Percentiles rank a stretch among this genome's conserved stretches.
Evolutionary conservation across 768 basidiomycete genomes (phyloP).

Genomic region (Goffeauzyma gilvescens): DNA sequence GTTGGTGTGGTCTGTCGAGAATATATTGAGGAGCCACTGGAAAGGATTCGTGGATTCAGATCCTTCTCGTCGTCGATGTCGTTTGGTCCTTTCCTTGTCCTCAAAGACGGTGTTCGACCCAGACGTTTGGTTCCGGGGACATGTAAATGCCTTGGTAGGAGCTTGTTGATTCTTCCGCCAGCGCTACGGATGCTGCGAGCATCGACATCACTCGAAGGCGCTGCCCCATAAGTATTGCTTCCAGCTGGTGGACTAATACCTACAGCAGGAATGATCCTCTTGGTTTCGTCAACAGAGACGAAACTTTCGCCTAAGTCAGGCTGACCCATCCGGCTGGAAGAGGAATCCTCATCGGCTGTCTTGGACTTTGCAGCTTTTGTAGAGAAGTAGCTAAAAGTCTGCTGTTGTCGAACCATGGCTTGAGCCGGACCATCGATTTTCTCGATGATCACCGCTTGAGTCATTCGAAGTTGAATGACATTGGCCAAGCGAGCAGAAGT

Average conservation of each 20-base stretch:
- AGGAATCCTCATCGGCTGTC: slow-evolving; percentile 11
- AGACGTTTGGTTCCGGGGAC: slow-evolving; percentile 11
- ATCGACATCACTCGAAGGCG: no score
- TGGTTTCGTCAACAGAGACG: slow-evolving; percentile 12
- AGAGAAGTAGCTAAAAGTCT: slow-evolving; percentile 71
- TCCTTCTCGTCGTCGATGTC: no score
- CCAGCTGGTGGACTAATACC: no score
- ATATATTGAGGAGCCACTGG: slow-evolving; percentile 59
- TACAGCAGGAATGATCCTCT: no score
- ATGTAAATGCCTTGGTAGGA: slow-evolving; percentile 26
- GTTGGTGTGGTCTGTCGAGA: slow-evolving; percentile 39
- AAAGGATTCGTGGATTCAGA: slow-evolving; percentile 12
- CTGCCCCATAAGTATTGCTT: no score
- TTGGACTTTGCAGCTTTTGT: slow-evolving; percentile 34
- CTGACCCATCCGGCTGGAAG: background rate
- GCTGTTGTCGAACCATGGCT: slow-evolving; percentile 61
- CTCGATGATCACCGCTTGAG: slow-evolving; percentile 62
- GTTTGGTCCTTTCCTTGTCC: background rate
- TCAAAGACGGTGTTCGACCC: background rate
- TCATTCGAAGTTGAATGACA: slow-evolving; percentile 67
- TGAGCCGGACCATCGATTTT: slow-evolving; percentile 66
- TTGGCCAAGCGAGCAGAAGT: slow-evolving; percentile 50
- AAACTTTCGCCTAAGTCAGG: slow-evolving; percentile 23
- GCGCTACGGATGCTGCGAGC: no score
- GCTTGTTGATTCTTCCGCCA: no score